Conservation (phyloP, 2,329 filamentous ascomycete genomes). For the Ophiocordyceps australis region DNA sequence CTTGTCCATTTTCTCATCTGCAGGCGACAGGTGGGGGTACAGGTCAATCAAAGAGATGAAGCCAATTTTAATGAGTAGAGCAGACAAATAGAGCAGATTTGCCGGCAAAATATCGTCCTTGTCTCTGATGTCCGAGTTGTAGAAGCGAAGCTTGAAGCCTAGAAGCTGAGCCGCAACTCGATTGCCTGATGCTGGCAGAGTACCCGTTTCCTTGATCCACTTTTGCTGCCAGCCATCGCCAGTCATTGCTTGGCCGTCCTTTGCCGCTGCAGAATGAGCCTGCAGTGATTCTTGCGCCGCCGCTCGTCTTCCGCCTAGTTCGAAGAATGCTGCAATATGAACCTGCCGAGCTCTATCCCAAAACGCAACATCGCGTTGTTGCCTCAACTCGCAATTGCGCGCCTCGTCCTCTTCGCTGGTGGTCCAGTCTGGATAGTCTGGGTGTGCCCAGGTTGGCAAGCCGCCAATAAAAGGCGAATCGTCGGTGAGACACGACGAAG, state of each 20-base stretch:
- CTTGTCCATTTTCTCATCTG: slow-evolving; percentile 65
- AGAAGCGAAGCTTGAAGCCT: slow-evolving; percentile 94
- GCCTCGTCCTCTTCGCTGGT: slow-evolving; percentile 52
- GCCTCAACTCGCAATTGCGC: slow-evolving; percentile 33
- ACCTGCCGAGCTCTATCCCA: slow-evolving; percentile 64
- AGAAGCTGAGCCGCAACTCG: slow-evolving; percentile 84
- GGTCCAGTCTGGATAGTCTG: slow-evolving; percentile 44
- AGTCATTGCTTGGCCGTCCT: slow-evolving; percentile 23
- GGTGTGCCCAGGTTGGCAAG: slow-evolving; percentile 73
- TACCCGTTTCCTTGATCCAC: slow-evolving; percentile 74
- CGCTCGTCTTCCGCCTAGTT: slow-evolving; percentile 58
- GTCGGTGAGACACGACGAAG: slow-evolving; percentile 35
- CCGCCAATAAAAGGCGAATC: slow-evolving; percentile 32
- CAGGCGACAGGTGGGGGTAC: slow-evolving; percentile 79
- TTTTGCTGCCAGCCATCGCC: slow-evolving; percentile 39
- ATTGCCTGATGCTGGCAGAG: slow-evolving; percentile 71
- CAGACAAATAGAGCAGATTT: slow-evolving; percentile 82
- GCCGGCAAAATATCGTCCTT: slow-evolving; percentile 65
- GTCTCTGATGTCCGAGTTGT: slow-evolving; percentile 63
- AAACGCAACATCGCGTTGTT: slow-evolving; percentile 54
- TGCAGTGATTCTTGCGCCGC: slow-evolving; percentile 36
- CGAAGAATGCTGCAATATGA: slow-evolving; percentile 74
- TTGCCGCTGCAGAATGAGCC: slow-evolving; percentile 17
- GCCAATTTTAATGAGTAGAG: slow-evolving; percentile 87
- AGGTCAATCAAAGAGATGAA: slow-evolving; percentile 87